Conservation (phyloP, 495 filamentous ascomycete genomes). For the Neurospora discreta region DNA sequence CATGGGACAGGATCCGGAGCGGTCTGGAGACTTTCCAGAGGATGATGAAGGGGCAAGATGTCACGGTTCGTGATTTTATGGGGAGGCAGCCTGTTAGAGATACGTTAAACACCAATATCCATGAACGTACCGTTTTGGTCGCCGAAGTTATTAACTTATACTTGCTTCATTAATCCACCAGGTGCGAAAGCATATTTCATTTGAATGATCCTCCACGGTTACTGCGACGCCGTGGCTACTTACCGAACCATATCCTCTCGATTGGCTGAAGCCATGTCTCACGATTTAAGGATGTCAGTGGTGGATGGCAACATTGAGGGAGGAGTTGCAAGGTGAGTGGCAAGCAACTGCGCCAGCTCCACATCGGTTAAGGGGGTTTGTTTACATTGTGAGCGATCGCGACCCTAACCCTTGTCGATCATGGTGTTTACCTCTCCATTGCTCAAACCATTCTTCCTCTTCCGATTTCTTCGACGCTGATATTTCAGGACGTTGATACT, state of each 20-base stretch:
- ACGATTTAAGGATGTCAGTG: conserved; percentile 4
- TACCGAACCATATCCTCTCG: conserved; percentile 11
- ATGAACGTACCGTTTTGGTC: no score
- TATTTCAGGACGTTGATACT: neutral
- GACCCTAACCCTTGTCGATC: neutral
- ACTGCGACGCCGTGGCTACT: conserved; percentile 9
- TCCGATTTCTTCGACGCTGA: neutral
- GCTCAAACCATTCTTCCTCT: neutral
- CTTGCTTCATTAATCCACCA: neutral
- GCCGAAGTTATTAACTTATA: neutral
- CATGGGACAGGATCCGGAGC: conserved; percentile 11
- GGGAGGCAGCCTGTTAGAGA: conserved; percentile 10
- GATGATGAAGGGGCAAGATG: conserved; percentile 13
- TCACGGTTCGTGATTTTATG: conserved; percentile 13
- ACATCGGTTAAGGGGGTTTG: neutral
- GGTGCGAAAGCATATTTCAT: conserved; percentile 18
- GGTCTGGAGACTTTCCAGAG: conserved; percentile 9
- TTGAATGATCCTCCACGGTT: conserved; percentile 16
- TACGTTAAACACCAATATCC: neutral
- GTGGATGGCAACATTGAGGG: neutral
- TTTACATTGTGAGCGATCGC: neutral
- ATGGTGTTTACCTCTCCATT: neutral
- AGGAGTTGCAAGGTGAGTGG: neutral
- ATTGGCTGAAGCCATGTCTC: conserved; percentile 11
- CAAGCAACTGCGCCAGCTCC: neutral